phyloP scores from a whole-genome alignment of 2,329 filamentous ascomycete genomes.

The Biscogniauxia marginata region DNA sequence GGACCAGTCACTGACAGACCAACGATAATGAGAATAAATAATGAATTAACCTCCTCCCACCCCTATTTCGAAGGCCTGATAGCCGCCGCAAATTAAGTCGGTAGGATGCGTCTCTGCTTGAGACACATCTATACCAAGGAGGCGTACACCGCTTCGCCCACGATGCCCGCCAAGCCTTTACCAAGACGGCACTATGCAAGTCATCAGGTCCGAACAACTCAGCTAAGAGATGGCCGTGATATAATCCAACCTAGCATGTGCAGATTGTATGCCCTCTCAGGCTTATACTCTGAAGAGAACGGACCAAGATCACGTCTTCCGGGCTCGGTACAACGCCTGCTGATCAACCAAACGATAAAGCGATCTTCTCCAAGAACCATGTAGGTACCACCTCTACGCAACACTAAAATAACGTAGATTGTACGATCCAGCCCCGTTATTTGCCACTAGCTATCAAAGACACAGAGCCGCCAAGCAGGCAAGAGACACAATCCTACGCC shows the following conservation, averaged over 20 bases:
- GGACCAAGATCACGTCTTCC: background rate
- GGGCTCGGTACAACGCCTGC: too few species aligned
- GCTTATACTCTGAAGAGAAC: background rate
- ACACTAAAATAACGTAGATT: too few species aligned
- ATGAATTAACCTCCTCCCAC: background rate
- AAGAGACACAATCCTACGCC: too few species aligned
- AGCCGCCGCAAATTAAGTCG: background rate
- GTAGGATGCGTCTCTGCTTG: background rate
- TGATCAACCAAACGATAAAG: too few species aligned
- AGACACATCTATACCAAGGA: background rate
- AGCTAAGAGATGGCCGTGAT: background rate
- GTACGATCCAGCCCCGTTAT: too few species aligned
- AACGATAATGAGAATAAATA: background rate
- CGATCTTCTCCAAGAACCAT: too few species aligned
- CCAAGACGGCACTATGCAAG: slow-evolving; percentile 18
- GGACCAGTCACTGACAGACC: background rate
- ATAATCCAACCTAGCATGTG: background rate
- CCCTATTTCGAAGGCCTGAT: background rate
- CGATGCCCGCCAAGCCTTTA: slow-evolving; percentile 8
- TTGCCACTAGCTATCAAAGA: too few species aligned
- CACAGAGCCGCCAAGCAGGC: too few species aligned
- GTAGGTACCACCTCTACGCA: too few species aligned
- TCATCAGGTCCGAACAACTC: slow-evolving; percentile 5
- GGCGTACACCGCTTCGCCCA: background rate
- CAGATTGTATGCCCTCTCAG: background rate